phyloP scores from a whole-genome alignment of 1,139 yeast genomes.

The Yamadazyma triangularis region DNA sequence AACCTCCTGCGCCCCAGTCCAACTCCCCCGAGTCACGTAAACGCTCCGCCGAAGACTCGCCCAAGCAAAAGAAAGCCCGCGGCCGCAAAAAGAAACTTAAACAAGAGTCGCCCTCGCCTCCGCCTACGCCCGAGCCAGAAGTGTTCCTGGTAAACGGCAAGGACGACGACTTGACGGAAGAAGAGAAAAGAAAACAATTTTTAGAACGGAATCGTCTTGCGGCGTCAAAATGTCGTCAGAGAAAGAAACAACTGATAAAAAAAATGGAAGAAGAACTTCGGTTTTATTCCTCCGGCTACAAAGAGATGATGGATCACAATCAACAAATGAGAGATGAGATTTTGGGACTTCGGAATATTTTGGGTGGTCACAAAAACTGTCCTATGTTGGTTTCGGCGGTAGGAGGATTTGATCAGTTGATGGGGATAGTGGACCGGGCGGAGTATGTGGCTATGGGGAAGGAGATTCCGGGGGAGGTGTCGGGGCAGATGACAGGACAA shows the following conservation, averaged over 20 bases:
- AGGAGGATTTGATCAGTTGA: conserved; percentile 36
- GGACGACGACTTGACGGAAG: conserved; percentile 12
- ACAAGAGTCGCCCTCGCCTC: too few species aligned
- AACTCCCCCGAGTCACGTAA: conserved; percentile 1
- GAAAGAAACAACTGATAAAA: conserved; percentile 84
- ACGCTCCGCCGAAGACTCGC: conserved; percentile 1
- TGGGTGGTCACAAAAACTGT: conserved; percentile 38
- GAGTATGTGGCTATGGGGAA: conserved; percentile 17
- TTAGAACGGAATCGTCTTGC: conserved; percentile 92
- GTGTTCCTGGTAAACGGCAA: conserved; percentile 5
- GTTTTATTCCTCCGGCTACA: conserved; percentile 68
- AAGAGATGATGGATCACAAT: conserved; percentile 58
- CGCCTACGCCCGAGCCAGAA: conserved; percentile 8
- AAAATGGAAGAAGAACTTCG: conserved; percentile 76
- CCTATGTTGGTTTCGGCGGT: conserved; percentile 27
- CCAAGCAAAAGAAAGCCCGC: conserved; percentile 1
- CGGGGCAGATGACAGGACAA: conserved; percentile 15
- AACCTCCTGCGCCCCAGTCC: conserved; percentile 5
- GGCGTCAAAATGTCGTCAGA: conserved; percentile 90
- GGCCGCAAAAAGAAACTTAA: conserved; percentile 7
- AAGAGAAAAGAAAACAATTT: conserved; percentile 73
- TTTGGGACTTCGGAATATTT: conserved; percentile 40
- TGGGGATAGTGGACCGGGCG: conserved; percentile 28
- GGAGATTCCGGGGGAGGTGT: too few species aligned
- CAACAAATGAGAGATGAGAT: conserved; percentile 56